phyloP scores from a whole-genome alignment of 805 yeast genomes.

The Hagleromyces aurorensis region DNA sequence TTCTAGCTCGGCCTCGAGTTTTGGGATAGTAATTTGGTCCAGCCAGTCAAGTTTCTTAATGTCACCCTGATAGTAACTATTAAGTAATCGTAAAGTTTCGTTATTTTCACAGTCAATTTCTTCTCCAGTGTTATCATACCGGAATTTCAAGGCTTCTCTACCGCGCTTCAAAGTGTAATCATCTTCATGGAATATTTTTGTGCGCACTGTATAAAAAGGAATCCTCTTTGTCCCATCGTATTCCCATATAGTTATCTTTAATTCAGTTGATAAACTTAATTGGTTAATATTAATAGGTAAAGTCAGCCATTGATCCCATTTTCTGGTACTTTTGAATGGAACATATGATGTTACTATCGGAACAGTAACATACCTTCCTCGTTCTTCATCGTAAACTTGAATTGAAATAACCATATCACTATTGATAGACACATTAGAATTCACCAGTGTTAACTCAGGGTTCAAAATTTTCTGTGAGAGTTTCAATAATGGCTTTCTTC shows the following conservation, averaged over 20 bases:
- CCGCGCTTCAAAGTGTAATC: slow-evolving; percentile 65
- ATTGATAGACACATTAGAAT: slow-evolving; percentile 32
- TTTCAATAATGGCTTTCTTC: slow-evolving; percentile 34
- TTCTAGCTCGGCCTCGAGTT: slow-evolving; percentile 30
- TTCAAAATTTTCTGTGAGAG: slow-evolving; percentile 40
- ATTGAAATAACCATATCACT: slow-evolving; percentile 39
- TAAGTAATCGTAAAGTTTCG: slow-evolving; percentile 43
- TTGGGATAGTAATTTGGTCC: slow-evolving; percentile 54
- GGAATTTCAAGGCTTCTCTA: slow-evolving; percentile 47
- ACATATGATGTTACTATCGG: slow-evolving; percentile 45
- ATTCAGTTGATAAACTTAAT: slow-evolving; percentile 52
- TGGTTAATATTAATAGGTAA: slow-evolving; percentile 68
- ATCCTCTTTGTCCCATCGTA: slow-evolving; percentile 45
- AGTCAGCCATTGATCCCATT: slow-evolving; percentile 67
- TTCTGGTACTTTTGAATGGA: slow-evolving; percentile 38
- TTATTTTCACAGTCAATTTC: slow-evolving; percentile 21
- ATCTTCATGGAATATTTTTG: slow-evolving; percentile 48
- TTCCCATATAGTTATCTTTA: slow-evolving; percentile 62
- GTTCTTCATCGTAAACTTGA: slow-evolving; percentile 35
- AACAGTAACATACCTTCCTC: slow-evolving; percentile 39
- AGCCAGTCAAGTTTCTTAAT: slow-evolving; percentile 60
- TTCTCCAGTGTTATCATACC: slow-evolving; percentile 25
- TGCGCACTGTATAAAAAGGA: slow-evolving; percentile 53
- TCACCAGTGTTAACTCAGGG: slow-evolving; percentile 38
- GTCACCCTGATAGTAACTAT: slow-evolving; percentile 63